These are phyloP conservation scores for Hyaloscypha variabilis DNA, from an alignment of 495 filamentous ascomycete genomes.

Conservation along the genomic window DNA sequence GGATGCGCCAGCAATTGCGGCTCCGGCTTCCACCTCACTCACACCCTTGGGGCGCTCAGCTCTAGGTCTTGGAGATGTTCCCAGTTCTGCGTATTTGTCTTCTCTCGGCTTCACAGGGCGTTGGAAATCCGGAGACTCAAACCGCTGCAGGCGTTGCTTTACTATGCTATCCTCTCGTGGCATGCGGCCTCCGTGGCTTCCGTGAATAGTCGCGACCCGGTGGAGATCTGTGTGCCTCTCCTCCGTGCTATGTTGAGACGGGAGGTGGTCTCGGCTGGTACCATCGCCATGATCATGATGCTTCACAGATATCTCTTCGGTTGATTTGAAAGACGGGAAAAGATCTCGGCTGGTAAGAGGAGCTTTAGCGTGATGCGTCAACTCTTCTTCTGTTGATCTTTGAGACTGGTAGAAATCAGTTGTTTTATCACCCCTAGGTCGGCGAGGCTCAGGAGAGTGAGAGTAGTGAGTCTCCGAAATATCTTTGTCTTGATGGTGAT, in stretches of 20 bases:
- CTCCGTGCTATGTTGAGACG: slow-evolving; percentile 20
- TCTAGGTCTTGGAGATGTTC: slow-evolving; percentile 19
- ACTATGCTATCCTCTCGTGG: slow-evolving; percentile 22
- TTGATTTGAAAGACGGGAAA: neutral
- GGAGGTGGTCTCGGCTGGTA: slow-evolving; percentile 10
- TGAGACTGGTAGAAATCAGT: slow-evolving; percentile 10
- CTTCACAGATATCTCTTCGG: neutral
- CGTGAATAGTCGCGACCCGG: slow-evolving; percentile 14
- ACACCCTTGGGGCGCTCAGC: slow-evolving; percentile 25
- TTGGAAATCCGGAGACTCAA: slow-evolving; percentile 29
- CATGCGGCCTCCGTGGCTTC: neutral
- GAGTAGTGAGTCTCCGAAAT: slow-evolving; percentile 11
- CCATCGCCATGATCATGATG: neutral
- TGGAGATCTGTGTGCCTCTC: slow-evolving; percentile 23
- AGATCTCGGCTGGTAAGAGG: neutral
- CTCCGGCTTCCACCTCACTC: slow-evolving; percentile 21
- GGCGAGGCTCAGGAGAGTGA: neutral
- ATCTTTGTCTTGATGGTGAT: slow-evolving; percentile 12
- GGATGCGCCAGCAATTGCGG: slow-evolving; percentile 23
- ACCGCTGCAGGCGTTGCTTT: slow-evolving; percentile 25
- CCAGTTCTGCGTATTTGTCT: slow-evolving; percentile 27
- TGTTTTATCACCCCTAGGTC: neutral
- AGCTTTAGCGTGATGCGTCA: neutral
- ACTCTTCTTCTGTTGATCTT: slow-evolving; percentile 8
- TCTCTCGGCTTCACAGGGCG: slow-evolving; percentile 1